These are phyloP conservation scores for Epichloe scottii DNA, from an alignment of 2,329 filamentous ascomycete species.

Conservation along the genomic window DNA sequence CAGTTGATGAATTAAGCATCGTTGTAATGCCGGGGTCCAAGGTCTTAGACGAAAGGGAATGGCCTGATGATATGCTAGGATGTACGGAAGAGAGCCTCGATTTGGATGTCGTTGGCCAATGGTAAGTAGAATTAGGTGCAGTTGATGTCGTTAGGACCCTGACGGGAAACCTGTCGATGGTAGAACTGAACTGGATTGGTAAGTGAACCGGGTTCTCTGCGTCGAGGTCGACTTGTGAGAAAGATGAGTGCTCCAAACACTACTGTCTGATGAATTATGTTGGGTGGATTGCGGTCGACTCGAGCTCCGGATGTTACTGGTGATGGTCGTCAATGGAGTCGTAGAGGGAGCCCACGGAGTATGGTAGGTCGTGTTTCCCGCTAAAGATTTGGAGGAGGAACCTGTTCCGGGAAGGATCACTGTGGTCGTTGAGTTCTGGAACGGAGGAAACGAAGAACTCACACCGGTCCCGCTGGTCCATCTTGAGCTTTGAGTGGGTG, in stretches of 20 bases:
- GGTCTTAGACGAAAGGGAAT: neutral
- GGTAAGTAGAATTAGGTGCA: conserved; percentile 1
- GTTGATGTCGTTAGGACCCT: neutral
- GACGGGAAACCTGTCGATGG: neutral
- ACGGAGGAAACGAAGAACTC: neutral
- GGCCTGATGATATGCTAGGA: neutral
- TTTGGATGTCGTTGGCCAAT: neutral
- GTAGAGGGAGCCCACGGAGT: neutral
- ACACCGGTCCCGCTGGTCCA: neutral
- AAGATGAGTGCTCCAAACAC: neutral
- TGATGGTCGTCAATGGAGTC: neutral
- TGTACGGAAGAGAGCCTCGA: neutral
- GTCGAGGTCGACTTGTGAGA: neutral
- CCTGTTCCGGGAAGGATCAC: conserved; percentile 11
- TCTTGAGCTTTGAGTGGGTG: neutral
- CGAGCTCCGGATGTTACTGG: neutral
- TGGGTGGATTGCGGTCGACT: neutral
- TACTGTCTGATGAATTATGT: neutral
- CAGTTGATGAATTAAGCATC: neutral
- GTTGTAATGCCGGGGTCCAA: neutral
- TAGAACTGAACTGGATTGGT: neutral
- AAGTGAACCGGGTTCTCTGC: neutral
- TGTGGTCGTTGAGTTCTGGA: conserved; percentile 2
- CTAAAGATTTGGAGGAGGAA: neutral
- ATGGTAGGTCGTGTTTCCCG: neutral